Evolutionary conservation across 2,329 filamentous ascomycete species (phyloP), one percentile per base, ranked within the genome.

Genomic region (Neofusicoccum cordaticola): DNA sequence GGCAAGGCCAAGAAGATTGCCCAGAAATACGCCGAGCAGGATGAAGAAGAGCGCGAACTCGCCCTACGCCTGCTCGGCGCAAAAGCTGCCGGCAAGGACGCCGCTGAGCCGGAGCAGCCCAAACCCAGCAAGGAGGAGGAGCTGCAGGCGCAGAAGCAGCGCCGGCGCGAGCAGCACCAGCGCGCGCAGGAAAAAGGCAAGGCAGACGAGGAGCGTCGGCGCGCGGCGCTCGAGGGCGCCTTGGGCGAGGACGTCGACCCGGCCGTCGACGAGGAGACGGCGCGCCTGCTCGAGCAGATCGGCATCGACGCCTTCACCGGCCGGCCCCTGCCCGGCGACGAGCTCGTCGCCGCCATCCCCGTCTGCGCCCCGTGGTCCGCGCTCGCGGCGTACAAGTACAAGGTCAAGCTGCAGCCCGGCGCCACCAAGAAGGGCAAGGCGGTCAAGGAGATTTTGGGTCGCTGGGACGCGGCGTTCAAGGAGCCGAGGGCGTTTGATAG

Each of bases 341-440:
- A 96, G 74, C 89, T 94, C 41, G 78, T 94, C 8, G 83, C 85
- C 50, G 86, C 85, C 0, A 83, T 88, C 56, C 85, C 86, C 1
- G 80, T 89, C 6, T 87, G 85, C 63, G 86, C 86, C 9, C 86
- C 86, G 1, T 89, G 86, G 86, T 79, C 81, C n/a, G 83, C 86
- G 0, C 75, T 89, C 63, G 79, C 82, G 78, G 86, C 85, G 64
- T 91, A 90, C 79, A 97, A 97, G 79, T 98, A 97, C 82, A 96
- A 96, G 78, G 91, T 89, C 62, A 99, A 99, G 81, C 78, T 99
- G 71, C 95, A 98, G 78, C 95, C 95, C 0, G 95, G 95, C 0
- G 79, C 88, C 0, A 85, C 89, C 68, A 99, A 98, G 83, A 97
- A 97, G 80, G 94, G 95, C 9, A 98, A 97, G 75, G 93, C 93